Percentiles rank a stretch among this genome's conserved stretches.
Conservation (phyloP, 495 filamentous ascomycete genomes). For the Aspergillus mulundensis region DNA sequence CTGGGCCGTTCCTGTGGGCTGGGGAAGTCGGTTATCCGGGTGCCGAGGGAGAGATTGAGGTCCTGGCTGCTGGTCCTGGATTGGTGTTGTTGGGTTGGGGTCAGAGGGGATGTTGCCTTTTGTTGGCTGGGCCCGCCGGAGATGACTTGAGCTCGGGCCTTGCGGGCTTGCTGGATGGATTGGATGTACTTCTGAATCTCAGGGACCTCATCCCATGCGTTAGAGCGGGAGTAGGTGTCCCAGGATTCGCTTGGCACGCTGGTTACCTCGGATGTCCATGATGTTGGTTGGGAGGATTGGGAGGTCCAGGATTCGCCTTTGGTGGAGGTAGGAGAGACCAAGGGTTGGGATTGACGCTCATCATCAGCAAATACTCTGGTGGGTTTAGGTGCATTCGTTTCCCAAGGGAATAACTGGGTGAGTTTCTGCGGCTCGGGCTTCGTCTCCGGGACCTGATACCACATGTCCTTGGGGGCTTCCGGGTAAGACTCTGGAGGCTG, state of each 20-base stretch:
- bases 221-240: constrained; percentile 61
- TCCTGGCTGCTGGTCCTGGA: constrained; percentile 13
- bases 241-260: constrained; percentile 51
- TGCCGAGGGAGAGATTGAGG: constrained; percentile 10
- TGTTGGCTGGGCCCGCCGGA: constrained; percentile 18
- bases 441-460: constrained; percentile 68
- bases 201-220: constrained; percentile 86
- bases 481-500: constrained; percentile 70
- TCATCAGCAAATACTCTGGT: constrained; percentile 71
- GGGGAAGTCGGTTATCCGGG: constrained; percentile 80
- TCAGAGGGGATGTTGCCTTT: not conserved
- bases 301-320: constrained; percentile 22
- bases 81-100: constrained; percentile 10
- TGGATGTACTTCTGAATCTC: constrained; percentile 79
- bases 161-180: constrained; percentile 60
- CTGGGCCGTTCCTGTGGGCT: constrained; percentile 78
- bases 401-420: constrained; percentile 82
- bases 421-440: constrained; percentile 54
- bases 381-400: constrained; percentile 57
- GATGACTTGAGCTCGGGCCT: constrained; percentile 56
- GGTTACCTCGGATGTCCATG: constrained; percentile 41
- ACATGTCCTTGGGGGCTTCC: constrained; percentile 79
- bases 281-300: constrained; percentile 26
- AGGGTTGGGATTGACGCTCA: constrained; percentile 19
- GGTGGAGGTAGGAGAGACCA: constrained; percentile 24